These are phyloP conservation scores for Hevea brasiliensis DNA, from an alignment of 345 rosid genomes.

Conservation along the genomic window DNA sequence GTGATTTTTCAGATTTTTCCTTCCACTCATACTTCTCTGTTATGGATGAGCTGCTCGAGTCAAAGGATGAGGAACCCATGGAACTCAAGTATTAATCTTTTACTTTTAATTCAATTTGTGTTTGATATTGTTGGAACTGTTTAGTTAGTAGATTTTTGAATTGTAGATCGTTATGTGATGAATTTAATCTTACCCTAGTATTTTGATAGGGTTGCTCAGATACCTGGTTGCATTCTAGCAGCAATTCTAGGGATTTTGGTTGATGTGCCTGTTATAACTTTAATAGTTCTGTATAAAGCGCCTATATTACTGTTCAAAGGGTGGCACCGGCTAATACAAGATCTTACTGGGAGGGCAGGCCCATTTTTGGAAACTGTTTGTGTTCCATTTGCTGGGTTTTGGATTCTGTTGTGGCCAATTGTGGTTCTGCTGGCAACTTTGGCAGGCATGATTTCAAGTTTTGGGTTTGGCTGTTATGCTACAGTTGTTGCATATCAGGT, in stretches of 20 bases:
- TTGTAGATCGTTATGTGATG: not conserved
- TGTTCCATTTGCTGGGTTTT: constrained; percentile 31
- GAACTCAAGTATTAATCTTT: constrained; percentile 20
- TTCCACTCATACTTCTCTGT: constrained; percentile 30
- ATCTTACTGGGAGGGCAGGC: constrained; percentile 28
- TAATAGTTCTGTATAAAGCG: constrained; percentile 21
- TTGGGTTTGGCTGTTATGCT: constrained; percentile 25
- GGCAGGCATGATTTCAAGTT: constrained; percentile 20
- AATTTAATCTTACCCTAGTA: not conserved
- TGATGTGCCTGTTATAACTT: constrained; percentile 19
- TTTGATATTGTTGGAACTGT: not conserved
- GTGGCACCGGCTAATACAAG: constrained; percentile 25
- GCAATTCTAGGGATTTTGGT: constrained; percentile 21
- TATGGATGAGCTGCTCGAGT: constrained; percentile 26
- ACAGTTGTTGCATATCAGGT: constrained; percentile 31
- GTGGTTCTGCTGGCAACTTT: constrained; percentile 20
- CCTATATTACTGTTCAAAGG: constrained; percentile 29
- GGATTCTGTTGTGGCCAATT: constrained; percentile 28
- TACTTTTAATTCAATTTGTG: not conserved
- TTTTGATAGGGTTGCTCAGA: constrained; percentile 14
- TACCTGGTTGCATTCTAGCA: constrained; percentile 25
- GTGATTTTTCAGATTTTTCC: constrained; percentile 28
- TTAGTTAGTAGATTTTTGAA: not conserved
- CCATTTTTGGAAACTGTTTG: constrained; percentile 35
- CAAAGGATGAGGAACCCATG: constrained; percentile 22